These are phyloP conservation scores for Marasmius sp. DNA, from an alignment of 1,284 basidiomycete genomes.

Conservation along the genomic window DNA sequence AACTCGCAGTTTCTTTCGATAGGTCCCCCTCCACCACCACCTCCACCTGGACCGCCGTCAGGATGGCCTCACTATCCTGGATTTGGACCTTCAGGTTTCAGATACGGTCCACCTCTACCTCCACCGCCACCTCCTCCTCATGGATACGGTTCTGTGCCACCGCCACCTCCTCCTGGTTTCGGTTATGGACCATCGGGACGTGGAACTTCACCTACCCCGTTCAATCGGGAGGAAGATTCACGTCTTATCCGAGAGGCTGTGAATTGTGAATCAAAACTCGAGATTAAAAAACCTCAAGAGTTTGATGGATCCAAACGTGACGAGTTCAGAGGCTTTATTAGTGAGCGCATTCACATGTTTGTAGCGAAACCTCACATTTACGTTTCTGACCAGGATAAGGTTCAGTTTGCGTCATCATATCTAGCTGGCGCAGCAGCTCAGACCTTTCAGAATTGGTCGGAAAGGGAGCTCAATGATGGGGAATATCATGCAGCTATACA, in stretches of 20 bases:
- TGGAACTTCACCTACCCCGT: neutral
- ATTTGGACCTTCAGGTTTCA: no score
- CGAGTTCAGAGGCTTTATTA: neutral
- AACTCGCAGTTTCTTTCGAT: no score
- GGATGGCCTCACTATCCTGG: no score
- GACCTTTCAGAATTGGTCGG: conserved; percentile 1
- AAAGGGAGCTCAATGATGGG: neutral
- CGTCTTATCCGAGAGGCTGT: neutral
- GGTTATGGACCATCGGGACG: neutral
- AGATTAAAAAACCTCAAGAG: neutral
- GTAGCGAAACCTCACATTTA: conserved; percentile 1
- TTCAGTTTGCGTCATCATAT: conserved; percentile 1
- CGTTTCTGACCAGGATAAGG: neutral
- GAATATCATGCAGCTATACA: neutral
- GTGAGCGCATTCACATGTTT: neutral
- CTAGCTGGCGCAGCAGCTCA: neutral
- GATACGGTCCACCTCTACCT: no score
- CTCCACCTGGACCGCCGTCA: no score
- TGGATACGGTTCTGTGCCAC: neutral
- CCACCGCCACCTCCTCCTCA: neutral
- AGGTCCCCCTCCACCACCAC: no score
- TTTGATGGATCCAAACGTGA: neutral
- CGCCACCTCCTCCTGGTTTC: neutral
- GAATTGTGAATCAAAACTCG: neutral
- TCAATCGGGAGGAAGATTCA: neutral